Evolutionary conservation across 441 rosid species (phyloP), one percentile per base, ranked within the genome.

Genomic region (Croton setiger): DNA sequence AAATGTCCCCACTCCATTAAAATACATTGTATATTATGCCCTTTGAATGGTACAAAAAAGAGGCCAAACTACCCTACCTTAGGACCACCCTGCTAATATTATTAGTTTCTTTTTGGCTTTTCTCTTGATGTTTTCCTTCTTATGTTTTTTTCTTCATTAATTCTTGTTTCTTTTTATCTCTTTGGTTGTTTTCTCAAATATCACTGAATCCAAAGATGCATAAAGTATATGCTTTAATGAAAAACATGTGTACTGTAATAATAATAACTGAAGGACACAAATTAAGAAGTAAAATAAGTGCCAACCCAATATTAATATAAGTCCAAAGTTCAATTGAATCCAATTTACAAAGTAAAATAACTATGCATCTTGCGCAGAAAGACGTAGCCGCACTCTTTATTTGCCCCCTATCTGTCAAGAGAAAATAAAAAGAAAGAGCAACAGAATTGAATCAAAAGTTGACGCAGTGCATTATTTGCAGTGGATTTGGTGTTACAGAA

Each of bases 71-170:
- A 49, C 76, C 76, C 71, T 35, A 37, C 67, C 23, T 41, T 17
- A 54, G 81, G 81, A 67, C 83, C 78, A 75, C 81, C 11, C 68
- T 65, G 43, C 43, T n/a, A n/a, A n/a, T n/a, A n/a, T n/a, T n/a
- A n/a, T n/a, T n/a, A n/a, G n/a, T n/a, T n/a, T n/a, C 20, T 48
- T 52, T 23, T 69, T 60, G 79, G 70, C 69, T 49, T 76, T 78
- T 74, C 74, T 36, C 41, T 76, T 55, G 75, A 43, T 54, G 53
- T 74, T 78, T 74, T 71, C 78, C 74, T 70, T 12, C 4, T 52
- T 8, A 23, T 70, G 64, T 10, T 51, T 48, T 31, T 21, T 43
- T 18, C 5, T 27, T 43, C 61, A n/a, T 39, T 70, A 53, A 62
- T 8, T 59, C 49, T 0, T 17, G n/a, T 45, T 23, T 33, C 63